phyloP scores from a whole-genome alignment of 2,329 filamentous ascomycete genomes.

The Fusarium phyllophilum region DNA sequence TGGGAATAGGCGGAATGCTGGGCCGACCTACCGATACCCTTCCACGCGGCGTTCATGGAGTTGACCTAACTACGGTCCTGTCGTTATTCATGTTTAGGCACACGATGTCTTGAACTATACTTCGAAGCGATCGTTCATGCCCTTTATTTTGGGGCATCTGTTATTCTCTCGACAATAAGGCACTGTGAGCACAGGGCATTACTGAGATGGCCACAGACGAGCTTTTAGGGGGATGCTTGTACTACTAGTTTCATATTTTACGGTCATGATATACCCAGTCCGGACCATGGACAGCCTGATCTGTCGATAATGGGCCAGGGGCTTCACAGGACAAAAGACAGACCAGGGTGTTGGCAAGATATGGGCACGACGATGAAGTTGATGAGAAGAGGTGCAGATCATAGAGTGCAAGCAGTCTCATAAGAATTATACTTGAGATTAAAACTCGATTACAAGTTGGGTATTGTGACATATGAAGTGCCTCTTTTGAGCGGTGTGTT shows the following conservation, averaged over 20 bases:
- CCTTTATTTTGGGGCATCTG: constrained; percentile 9
- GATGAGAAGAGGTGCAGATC: constrained; percentile 9
- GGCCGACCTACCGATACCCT: constrained; percentile 46
- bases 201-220: not conserved
- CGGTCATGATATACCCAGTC: constrained; percentile 43
- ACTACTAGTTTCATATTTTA: constrained; percentile 44
- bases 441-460: not conserved
- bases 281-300: constrained; percentile 25
- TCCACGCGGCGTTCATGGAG: constrained; percentile 42
- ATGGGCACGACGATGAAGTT: constrained; percentile 10
- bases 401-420: constrained; percentile 22
- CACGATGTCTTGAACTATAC: constrained; percentile 18
- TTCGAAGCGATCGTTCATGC: constrained; percentile 40
- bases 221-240: constrained; percentile 22
- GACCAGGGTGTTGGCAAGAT: constrained; percentile 7
- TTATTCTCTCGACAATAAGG: constrained; percentile 20
- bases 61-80: constrained; percentile 25
- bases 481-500: not conserved
- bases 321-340: not conserved
- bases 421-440: constrained; percentile 28
- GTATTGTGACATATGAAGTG: not conserved
- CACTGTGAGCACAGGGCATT: constrained; percentile 4
- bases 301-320: constrained; percentile 22
- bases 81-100: constrained; percentile 25
- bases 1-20: constrained; percentile 34